Base-by-base conservation (phyloP, 352 stramenopile species). In the Thalassiosira hispida region DNA sequence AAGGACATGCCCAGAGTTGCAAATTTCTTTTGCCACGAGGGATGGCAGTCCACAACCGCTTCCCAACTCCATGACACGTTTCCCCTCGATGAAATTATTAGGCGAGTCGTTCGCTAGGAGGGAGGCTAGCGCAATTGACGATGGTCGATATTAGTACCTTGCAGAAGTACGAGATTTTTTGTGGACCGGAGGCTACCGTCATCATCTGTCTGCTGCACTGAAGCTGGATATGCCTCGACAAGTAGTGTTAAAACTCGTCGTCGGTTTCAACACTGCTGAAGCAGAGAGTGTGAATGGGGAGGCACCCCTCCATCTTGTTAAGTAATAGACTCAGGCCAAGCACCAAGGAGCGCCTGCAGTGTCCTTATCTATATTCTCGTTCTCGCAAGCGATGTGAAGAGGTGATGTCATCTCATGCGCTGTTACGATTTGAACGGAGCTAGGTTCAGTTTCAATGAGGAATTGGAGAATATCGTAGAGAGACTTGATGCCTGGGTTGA, bases 1-100 rank as follows among this genome's bases (percentile, higher is more conserved):
- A 0, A 85, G 18, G 16, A 84, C 55, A 5, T 51, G 7, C 2
- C 35, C 4, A 23, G 51, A 38, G 22, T 66, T 8, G 40, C 71
- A 62, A 12, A 72, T 27, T 59, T 72, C 49, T 33, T 73, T 69
- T 25, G 61, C 70, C 6, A 75, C 40, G 5, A 78, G 60, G 1
- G 61, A 73, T 27, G 76, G 76, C 25, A 84, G 51, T 53, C 76
- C 70, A 60, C 52, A 75, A 6, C 76, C 70, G 11, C 67, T 57
- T 51, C 76, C 76, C 29, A 84, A 40, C 61, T 84, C 76, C 38
- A 84, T 49, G 4, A 84, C 55, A 18, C 64, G 33, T 40, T 76
- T 77, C 3, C 18, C 46, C 27, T 72, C 25, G 5, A 63, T 68
- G 6, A 53, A 42, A 11, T 40, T 20, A 11, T 40, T 20, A 44